Base-by-base conservation (phyloP, 2,329 filamentous ascomycete genomes). In the Pestalotiopsis sp. region DNA sequence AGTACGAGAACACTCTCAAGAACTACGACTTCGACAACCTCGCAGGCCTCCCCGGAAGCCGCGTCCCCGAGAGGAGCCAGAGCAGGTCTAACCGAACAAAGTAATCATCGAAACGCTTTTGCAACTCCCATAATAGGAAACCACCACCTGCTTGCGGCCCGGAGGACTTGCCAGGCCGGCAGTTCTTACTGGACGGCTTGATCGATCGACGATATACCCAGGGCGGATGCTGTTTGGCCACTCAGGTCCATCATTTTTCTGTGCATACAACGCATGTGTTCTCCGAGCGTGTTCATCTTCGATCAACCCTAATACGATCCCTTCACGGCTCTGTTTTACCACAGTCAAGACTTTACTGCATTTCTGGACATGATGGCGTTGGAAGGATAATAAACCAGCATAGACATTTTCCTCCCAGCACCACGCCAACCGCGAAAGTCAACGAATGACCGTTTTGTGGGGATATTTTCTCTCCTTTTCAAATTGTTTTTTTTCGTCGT, bases 1-100 rank as follows among this genome's bases (percentile, higher is more conserved):
- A 91, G 77, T 91, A 91, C 75, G 89, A 91, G 78, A 85, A 89
- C 70, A 89, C 88, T 49, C 80, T 91, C 66, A 87, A 89, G 74
- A 89, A 89, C 77, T 90, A 90, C 76, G 89, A 91, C 73, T 89
- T 91, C 71, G 89, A 91, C 69, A 74, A 83, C 12, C 80, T 83
- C 58, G 73, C 80, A 45, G n/a, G n/a, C 13, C 73, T 74, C 61
- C 76, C 73, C n/a, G 69, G 65, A 63, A 36, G 66, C 52, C 85
- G 85, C 61, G 72, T 75, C 14, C 78, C 80, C 4, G 87, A 89
- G 75, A 83, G 87, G 69, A 89, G 87, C 79, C 86, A 87, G 75
- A 89, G 86, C 76, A 84, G 86, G 69, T 88, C 87, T n/a, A 88
- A 86, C 75, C 84, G 85, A 52, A 49, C 41, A 73, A 86, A 84